A percentile compares a stretch with the other conserved stretches of the same genome.
phyloP scores from a whole-genome alignment of 2,329 filamentous ascomycete genomes.

The Neopestalotiopsis sp. region DNA sequence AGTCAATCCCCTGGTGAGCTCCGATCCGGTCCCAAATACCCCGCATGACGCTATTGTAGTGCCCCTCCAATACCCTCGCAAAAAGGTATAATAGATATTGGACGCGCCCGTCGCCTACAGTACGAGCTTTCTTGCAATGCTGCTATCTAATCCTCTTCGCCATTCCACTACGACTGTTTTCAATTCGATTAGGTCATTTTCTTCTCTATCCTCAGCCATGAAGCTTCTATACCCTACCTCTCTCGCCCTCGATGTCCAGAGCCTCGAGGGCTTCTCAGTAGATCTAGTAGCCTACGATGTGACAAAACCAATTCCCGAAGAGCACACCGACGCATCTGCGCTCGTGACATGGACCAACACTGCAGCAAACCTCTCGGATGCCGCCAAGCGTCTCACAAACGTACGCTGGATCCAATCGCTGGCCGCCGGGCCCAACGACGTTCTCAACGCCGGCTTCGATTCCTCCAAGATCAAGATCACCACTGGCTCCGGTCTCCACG shows the following conservation, averaged over 20 bases:
- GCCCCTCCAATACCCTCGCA: not conserved
- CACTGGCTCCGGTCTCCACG: slow-evolving; percentile 68
- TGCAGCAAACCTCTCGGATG: slow-evolving; percentile 62
- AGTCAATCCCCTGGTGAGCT: slow-evolving; percentile 6
- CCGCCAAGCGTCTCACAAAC: slow-evolving; percentile 58
- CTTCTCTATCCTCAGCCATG: slow-evolving; percentile 44
- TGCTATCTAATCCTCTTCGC: not conserved
- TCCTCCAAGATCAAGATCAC: slow-evolving; percentile 55
- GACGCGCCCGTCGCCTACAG: not conserved
- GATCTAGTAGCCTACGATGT: slow-evolving; percentile 66
- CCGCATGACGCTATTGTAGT: slow-evolving; percentile 10
- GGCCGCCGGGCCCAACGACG: slow-evolving; percentile 70
- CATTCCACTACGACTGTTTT: not conserved
- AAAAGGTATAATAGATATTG: not conserved
- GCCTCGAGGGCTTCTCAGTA: slow-evolving; percentile 64
- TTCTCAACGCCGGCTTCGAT: slow-evolving; percentile 66
- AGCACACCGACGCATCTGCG: slow-evolving; percentile 63
- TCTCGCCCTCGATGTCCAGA: slow-evolving; percentile 59
- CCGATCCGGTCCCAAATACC: not conserved
- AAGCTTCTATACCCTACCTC: slow-evolving; percentile 73
- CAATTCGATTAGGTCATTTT: not conserved
- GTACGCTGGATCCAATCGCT: slow-evolving; percentile 71
- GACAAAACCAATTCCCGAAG: slow-evolving; percentile 59
- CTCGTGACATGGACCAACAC: slow-evolving; percentile 69
- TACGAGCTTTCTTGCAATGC: not conserved